Evolutionary conservation across 2,329 filamentous ascomycete species (phyloP), one percentile per base, ranked within the genome.

Genomic region (Cercospora sesami): DNA sequence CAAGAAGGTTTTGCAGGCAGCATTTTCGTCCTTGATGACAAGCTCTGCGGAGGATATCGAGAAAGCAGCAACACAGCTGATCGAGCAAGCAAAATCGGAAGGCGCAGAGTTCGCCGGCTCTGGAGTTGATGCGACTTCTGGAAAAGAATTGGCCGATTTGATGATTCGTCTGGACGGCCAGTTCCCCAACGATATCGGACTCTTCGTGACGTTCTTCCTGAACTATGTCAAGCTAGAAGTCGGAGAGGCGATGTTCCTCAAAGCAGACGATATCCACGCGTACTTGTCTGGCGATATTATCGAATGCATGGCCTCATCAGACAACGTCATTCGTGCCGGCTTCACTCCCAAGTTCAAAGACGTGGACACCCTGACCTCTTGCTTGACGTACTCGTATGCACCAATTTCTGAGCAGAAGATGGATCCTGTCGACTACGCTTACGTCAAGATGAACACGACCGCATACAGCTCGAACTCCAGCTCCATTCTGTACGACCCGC

Each of bases 321-420:
- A 99, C 85, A 99, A 99, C 73, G 95, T 99, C 39, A 94, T 99
- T 62, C 93, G 95, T 65, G 95, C 95, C 0, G 95, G 95, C 53
- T 95, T 99, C 81, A 99, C 95, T 0, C 95, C 95, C 65, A 99
- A 99, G 79, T 99, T 97, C 86, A 97, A 98, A 83, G 95, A 99
- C 74, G 92, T 98, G 23, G 82, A 89, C 64, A 98, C 93, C 0
- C 85, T 99, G 10, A 93, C 94, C 36, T 86, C 89, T 69, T 96
- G 97, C 90, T 83, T 99, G 73, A 99, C 95, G 0, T 99, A 99
- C 83, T 92, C 90, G 74, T 97, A 96, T 76, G 94, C 95, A 0
- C 94, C 95, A 2, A 97, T 97, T 72, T 90, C 91, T 69, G 90
- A 96, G 81, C 95, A 99, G 80, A 97, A 97, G 83, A 96, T 99